A percentile compares a stretch with the other conserved stretches of the same genome.
These are phyloP conservation scores for Trichomonas gallinae DNA, from an alignment of 208 protist genomes.

Conservation along the genomic window DNA sequence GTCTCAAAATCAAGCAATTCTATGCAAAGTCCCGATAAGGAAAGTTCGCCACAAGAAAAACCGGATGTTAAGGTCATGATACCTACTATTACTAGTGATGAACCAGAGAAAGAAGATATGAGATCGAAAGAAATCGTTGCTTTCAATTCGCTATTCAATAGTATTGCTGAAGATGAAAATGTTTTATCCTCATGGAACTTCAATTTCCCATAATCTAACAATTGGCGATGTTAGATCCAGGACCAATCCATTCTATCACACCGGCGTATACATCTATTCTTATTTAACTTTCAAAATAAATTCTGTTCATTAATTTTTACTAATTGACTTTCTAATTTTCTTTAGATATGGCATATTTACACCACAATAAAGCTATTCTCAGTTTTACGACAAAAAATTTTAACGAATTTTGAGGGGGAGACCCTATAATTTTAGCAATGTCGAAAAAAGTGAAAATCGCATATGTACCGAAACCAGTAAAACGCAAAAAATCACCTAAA, in stretches of 20 bases:
- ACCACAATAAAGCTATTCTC: too few relatives aligned
- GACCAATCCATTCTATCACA: too few relatives aligned
- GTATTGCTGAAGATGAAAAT: background rate
- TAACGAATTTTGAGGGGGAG: too few relatives aligned
- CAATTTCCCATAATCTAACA: background rate
- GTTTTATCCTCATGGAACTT: background rate
- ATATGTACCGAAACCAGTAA: background rate
- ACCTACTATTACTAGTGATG: background rate
- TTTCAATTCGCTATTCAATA: background rate
- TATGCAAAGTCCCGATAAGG: background rate
- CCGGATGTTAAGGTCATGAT: background rate
- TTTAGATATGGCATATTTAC: too few relatives aligned
- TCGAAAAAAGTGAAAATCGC: background rate
- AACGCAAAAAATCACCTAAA: background rate
- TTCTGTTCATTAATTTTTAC: too few relatives aligned
- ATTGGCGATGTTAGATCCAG: background rate
- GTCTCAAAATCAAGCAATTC: background rate
- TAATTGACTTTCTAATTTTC: too few relatives aligned
- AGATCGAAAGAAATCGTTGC: background rate
- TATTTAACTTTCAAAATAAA: too few relatives aligned
- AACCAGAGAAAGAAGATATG: background rate
- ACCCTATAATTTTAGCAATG: background rate
- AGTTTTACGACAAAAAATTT: too few relatives aligned
- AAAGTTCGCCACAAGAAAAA: background rate
- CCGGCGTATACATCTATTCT: too few relatives aligned